phyloP scores from a whole-genome alignment of 768 basidiomycete species.

The Daedaleopsis sinensis region DNA sequence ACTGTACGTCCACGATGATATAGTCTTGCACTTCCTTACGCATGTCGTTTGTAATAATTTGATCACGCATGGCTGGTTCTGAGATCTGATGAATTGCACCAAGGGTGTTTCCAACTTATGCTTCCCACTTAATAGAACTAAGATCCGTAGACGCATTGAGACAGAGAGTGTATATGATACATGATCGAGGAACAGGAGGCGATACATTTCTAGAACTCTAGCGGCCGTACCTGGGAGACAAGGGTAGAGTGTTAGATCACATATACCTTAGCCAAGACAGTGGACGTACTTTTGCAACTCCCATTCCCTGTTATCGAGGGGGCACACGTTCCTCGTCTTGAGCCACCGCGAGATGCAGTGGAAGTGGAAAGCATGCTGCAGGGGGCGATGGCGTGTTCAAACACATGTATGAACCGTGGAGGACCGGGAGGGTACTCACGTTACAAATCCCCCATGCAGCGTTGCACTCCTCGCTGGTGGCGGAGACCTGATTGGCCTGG shows the following conservation, averaged over 20 bases:
- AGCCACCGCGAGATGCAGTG: slow-evolving; percentile 99
- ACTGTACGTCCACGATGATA: too few species aligned
- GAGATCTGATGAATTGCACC: too few species aligned
- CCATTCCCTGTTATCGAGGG: slow-evolving; percentile 95
- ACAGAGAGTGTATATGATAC: slow-evolving; percentile 14
- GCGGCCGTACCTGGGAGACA: slow-evolving; percentile 42
- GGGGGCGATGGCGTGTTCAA: background rate
- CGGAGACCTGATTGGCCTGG: slow-evolving; percentile 98
- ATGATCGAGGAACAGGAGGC: slow-evolving; percentile 3
- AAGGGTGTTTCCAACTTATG: too few species aligned
- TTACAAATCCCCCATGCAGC: slow-evolving; percentile 99
- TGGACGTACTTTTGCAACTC: slow-evolving; percentile 89
- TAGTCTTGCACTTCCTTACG: too few species aligned
- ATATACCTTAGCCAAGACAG: background rate
- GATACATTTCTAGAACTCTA: slow-evolving; percentile 27
- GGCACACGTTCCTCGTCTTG: slow-evolving; percentile 96
- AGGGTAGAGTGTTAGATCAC: background rate
- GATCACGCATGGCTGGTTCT: too few species aligned
- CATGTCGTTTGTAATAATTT: too few species aligned
- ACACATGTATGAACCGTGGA: slow-evolving; percentile 1
- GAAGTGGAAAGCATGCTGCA: slow-evolving; percentile 98
- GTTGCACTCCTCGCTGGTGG: slow-evolving; percentile 95
- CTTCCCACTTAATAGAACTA: too few species aligned
- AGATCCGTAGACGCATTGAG: too few species aligned
- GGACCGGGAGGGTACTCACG: slow-evolving; percentile 46